Conservation (phyloP, 306 rosid genomes). For the Trifolium subterraneum region DNA sequence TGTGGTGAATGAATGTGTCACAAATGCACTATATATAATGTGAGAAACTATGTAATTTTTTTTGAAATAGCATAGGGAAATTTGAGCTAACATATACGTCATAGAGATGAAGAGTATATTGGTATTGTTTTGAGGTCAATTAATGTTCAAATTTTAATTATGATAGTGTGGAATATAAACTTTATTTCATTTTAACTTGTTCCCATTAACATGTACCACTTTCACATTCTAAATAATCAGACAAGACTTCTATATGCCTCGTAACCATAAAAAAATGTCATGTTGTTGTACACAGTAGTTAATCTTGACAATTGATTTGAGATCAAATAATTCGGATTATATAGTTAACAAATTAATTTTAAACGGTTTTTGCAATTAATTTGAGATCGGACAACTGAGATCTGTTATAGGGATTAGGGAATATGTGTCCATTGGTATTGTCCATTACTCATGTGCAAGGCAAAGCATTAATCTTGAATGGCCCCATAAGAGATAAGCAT, state of each 20-base stretch:
- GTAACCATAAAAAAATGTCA: neutral
- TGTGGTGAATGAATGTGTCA: conserved; percentile 31
- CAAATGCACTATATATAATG: conserved; percentile 34
- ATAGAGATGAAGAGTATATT: conserved; percentile 35
- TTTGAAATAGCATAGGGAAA: neutral
- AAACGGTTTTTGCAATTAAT: too few species aligned
- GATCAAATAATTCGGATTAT: too few species aligned
- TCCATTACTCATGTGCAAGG: conserved; percentile 47
- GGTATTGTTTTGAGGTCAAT: conserved; percentile 37
- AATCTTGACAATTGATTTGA: too few species aligned
- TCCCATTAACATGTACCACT: conserved; percentile 25
- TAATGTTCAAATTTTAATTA: conserved; percentile 36
- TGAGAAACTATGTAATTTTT: neutral
- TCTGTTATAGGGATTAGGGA: neutral
- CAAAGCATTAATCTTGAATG: conserved; percentile 37
- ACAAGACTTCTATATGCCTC: neutral
- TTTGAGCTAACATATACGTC: conserved; percentile 53
- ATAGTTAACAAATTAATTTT: too few species aligned
- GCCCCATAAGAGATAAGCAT: conserved; percentile 39
- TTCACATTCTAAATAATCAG: conserved; percentile 32
- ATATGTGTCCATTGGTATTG: conserved; percentile 6
- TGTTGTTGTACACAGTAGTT: too few species aligned
- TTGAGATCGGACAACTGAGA: too few species aligned
- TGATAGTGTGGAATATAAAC: conserved; percentile 19
- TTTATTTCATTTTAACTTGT: conserved; percentile 15